Evolutionary conservation across 2,329 filamentous ascomycete genomes (phyloP).

Genomic region (Seiridium unicorne): DNA sequence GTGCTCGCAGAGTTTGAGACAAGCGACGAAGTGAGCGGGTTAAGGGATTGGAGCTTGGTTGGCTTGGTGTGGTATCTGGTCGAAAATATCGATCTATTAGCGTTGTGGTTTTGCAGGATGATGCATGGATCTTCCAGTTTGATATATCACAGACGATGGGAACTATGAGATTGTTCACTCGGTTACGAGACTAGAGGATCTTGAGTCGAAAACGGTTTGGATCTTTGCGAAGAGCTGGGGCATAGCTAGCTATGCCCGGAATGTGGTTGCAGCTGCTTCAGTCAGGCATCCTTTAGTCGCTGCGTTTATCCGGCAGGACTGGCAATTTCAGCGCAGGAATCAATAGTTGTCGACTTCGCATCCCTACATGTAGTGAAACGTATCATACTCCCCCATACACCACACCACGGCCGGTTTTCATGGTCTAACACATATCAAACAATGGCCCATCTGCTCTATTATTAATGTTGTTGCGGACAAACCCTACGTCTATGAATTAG

Average conservation of each 20-base stretch:
- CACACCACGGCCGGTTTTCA: no score
- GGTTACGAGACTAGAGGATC: not conserved
- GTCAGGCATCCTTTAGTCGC: not conserved
- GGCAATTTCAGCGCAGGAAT: not conserved
- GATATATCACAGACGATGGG: not conserved
- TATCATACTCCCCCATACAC: no score
- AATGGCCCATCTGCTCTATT: no score
- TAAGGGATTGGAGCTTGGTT: not conserved
- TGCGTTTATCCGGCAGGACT: not conserved
- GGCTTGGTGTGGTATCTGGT: not conserved
- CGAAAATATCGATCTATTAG: not conserved
- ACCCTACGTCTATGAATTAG: no score
- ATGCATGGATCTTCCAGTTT: not conserved
- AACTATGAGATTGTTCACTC: not conserved
- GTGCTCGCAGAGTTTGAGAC: no score
- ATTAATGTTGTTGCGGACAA: no score
- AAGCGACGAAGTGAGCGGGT: not conserved
- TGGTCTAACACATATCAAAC: no score
- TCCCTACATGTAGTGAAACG: no score
- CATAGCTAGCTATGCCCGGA: not conserved
- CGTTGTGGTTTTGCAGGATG: not conserved
- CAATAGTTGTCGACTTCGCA: no score
- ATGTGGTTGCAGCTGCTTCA: not conserved
- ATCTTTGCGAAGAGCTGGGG: not conserved
- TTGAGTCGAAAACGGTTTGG: not conserved